A percentile compares a stretch with the other conserved stretches of the same genome.
Evolutionary conservation across 352 stramenopile species (phyloP).

Genomic region (Phytophthora pluvialis): DNA sequence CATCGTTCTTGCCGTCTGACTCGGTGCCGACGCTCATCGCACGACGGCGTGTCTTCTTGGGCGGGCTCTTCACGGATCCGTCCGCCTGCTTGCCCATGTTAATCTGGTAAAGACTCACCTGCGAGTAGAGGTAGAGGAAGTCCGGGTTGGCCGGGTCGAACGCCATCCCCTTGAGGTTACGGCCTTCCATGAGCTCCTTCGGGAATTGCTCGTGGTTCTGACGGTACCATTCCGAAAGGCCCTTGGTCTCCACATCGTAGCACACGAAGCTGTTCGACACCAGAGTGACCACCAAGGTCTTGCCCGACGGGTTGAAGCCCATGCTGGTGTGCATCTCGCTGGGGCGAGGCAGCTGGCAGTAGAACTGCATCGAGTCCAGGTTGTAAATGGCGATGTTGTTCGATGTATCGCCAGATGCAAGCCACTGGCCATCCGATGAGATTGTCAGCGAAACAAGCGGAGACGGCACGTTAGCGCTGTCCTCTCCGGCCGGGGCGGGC

Average conservation of each 20-base stretch:
- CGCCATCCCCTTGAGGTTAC: conserved; percentile 81
- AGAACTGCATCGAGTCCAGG: conserved; percentile 88
- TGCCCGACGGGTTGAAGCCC: conserved; percentile 76
- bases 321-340: conserved; percentile 83
- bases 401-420: conserved; percentile 64
- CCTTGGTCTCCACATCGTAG: conserved; percentile 87
- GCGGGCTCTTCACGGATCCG: conserved; percentile 32
- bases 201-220: conserved; percentile 72
- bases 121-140: conserved; percentile 82
- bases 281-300: conserved; percentile 80
- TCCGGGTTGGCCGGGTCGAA: conserved; percentile 82
- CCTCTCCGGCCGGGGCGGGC: conserved; percentile 7
- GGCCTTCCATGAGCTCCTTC: conserved; percentile 74
- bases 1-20: conserved; percentile 57
- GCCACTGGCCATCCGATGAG: conserved; percentile 83
- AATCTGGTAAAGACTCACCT: conserved; percentile 84
- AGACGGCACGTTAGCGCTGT: conserved; percentile 31
- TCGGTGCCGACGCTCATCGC: conserved; percentile 68
- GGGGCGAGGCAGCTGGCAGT: conserved; percentile 67
- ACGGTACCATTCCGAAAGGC: conserved; percentile 76
- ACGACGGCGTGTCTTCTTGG: conserved; percentile 55
- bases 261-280: conserved; percentile 87
- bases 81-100: conserved; percentile 63
- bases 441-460: conserved; percentile 76
- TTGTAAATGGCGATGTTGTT: conserved; percentile 87